Evolutionary conservation across 495 filamentous ascomycete species (phyloP).

Genomic region (Podospora conica): DNA sequence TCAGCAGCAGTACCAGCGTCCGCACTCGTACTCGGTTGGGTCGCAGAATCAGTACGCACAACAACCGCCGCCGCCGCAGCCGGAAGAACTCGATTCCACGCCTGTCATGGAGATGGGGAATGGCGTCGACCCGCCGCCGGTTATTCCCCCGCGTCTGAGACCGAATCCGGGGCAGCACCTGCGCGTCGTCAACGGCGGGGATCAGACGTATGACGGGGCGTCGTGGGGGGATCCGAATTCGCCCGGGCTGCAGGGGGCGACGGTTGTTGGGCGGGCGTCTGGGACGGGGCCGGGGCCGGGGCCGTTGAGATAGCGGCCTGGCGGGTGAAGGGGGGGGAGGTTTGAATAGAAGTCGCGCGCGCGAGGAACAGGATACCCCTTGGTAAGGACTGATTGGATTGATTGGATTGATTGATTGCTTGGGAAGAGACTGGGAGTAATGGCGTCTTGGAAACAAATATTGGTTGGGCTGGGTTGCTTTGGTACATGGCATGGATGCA

Average conservation of each 20-base stretch:
- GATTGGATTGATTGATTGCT: too few species aligned
- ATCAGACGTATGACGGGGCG: not conserved
- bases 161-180: not conserved
- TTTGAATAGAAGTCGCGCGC: too few species aligned
- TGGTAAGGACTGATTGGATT: too few species aligned
- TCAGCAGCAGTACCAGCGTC: not conserved
- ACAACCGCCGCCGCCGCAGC: not conserved
- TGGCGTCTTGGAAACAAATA: too few species aligned
- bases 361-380: too few species aligned
- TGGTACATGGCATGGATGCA: too few species aligned
- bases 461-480: too few species aligned
- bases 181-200: not conserved
- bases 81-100: conserved; percentile 1
- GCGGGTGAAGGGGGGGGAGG: too few species aligned
- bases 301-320: not conserved
- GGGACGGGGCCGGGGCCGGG: not conserved
- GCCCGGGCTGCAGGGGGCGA: not conserved
- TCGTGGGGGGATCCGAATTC: not conserved
- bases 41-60: not conserved
- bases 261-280: not conserved
- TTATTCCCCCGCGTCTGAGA: not conserved
- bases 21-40: not conserved
- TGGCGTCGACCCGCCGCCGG: not conserved
- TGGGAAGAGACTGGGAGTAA: too few species aligned
- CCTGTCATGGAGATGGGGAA: not conserved